Evolutionary conservation across 371 early-diverging fungal genomes (phyloP).

Genomic region (Capniomyces stellatus): DNA sequence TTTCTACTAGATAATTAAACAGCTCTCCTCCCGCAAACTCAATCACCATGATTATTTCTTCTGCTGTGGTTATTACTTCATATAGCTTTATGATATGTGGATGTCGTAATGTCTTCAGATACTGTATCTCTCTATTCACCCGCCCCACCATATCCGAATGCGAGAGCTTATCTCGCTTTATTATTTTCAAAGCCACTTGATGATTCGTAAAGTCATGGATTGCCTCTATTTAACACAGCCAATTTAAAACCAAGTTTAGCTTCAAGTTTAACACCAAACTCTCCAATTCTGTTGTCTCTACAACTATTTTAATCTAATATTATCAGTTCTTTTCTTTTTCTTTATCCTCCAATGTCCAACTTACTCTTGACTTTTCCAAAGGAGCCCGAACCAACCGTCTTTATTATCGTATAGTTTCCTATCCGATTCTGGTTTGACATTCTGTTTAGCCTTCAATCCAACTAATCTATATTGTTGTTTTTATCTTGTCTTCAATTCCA

Average conservation of each 20-base stretch:
- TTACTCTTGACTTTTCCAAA: conserved; percentile 97
- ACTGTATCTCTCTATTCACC: conserved; percentile 93
- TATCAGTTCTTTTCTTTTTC: no score
- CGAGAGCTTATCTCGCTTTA: conserved; percentile 74
- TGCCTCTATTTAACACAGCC: conserved; percentile 52
- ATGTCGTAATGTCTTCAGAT: conserved; percentile 83
- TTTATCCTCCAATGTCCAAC: no score
- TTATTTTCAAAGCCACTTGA: conserved; percentile 91
- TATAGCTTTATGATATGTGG: conserved; percentile 97
- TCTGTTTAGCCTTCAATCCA: neutral
- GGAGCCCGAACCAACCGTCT: conserved; percentile 87
- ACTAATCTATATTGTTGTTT: no score
- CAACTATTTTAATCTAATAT: no score
- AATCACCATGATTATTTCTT: conserved; percentile 93
- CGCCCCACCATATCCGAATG: conserved; percentile 85
- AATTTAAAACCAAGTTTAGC: neutral
- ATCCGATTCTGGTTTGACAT: conserved; percentile 39
- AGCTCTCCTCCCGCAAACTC: conserved; percentile 93
- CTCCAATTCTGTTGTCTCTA: no score
- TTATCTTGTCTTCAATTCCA: neutral
- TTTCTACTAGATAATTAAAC: conserved; percentile 92
- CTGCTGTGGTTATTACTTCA: conserved; percentile 92
- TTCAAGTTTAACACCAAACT: no score
- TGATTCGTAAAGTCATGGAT: conserved; percentile 81
- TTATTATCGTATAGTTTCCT: conserved; percentile 81